Evolutionary conservation across 2,329 filamentous ascomycete genomes (phyloP).

Genomic region (Calonectria pauciramosa): DNA sequence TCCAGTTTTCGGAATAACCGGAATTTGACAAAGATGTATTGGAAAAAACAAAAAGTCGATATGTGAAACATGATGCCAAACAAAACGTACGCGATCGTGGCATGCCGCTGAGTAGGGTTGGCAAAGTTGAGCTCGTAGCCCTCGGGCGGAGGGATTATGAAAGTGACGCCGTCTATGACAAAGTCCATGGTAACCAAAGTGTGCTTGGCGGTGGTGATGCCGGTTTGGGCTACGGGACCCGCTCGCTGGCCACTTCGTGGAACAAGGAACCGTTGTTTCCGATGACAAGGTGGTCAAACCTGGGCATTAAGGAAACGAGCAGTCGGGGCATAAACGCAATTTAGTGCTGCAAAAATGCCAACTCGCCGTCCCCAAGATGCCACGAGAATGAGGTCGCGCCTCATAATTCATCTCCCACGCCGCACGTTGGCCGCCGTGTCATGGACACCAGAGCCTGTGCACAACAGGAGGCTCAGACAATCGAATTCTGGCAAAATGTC

Average conservation of each 20-base stretch:
- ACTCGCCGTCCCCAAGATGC: neutral
- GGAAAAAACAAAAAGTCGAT: slow-evolving; percentile 32
- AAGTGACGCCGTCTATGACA: slow-evolving; percentile 41
- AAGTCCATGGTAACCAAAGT: neutral
- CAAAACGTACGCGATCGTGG: slow-evolving; percentile 38
- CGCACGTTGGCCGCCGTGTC: neutral
- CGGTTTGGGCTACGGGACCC: neutral
- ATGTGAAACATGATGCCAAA: slow-evolving; percentile 37
- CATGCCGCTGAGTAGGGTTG: slow-evolving; percentile 37
- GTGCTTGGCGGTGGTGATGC: neutral
- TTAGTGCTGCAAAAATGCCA: neutral
- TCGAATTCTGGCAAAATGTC: neutral
- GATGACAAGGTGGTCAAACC: neutral
- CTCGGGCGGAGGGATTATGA: slow-evolving; percentile 41
- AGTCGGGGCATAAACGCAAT: neutral
- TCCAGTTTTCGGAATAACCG: slow-evolving; percentile 11
- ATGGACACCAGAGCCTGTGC: neutral
- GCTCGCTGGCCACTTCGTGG: neutral
- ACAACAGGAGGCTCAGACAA: neutral
- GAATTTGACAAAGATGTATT: slow-evolving; percentile 43
- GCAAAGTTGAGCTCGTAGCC: slow-evolving; percentile 49
- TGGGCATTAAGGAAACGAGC: neutral
- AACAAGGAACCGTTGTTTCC: neutral
- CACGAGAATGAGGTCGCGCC: neutral
- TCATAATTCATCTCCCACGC: neutral